These are phyloP conservation scores for Bifiguratus adelaidae DNA, from an alignment of 192 early-diverging fungal species.

Conservation along the genomic window DNA sequence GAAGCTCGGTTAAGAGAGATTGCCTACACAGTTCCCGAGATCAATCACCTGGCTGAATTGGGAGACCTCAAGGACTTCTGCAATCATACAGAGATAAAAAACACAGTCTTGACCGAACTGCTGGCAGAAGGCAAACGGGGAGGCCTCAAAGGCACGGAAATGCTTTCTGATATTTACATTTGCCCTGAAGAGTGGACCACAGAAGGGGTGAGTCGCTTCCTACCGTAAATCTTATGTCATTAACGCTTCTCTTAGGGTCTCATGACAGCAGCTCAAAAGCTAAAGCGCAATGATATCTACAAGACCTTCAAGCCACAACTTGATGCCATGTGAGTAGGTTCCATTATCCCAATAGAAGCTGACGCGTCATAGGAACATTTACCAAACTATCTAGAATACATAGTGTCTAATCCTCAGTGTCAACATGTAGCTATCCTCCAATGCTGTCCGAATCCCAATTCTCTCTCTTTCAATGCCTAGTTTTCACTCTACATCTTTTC, in stretches of 20 bases:
- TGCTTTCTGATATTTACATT: constrained; percentile 55
- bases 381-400: no score
- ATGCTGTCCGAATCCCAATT: no score
- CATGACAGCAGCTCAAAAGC: constrained; percentile 93
- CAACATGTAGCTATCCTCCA: no score
- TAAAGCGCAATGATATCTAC: constrained; percentile 73
- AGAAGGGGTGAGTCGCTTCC: constrained; percentile 46
- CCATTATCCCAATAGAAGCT: no score
- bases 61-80: constrained; percentile 41
- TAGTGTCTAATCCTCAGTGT: no score
- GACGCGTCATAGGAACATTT: no score
- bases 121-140: constrained; percentile 45
- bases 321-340: constrained; percentile 30
- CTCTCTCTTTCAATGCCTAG: no score
- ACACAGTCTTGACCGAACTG: constrained; percentile 29
- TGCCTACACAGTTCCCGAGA: no score
- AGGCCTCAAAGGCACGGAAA: constrained; percentile 64
- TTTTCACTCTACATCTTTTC: no score
- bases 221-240: neutral
- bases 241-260: constrained; percentile 23
- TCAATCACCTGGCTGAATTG: constrained; percentile 22
- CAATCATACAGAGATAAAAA: constrained; percentile 36
- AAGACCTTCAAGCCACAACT: constrained; percentile 51
- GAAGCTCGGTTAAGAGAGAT: constrained; percentile 40
- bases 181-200: constrained; percentile 83